These are phyloP conservation scores for Tetrapisispora arboricola DNA, from an alignment of 805 yeast genomes.

Conservation along the genomic window DNA sequence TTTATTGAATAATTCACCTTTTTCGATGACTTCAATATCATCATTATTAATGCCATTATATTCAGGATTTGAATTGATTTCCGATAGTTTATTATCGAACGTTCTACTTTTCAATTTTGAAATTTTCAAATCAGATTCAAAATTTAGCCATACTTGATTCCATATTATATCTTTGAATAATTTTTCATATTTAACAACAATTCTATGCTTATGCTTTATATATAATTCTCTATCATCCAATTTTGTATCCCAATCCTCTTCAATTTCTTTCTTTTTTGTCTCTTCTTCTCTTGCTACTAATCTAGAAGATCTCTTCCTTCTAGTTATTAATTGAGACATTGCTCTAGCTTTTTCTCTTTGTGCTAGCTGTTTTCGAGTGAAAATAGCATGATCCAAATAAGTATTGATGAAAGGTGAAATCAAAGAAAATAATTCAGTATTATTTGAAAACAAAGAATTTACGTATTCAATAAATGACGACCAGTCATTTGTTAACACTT, in stretches of 20 bases:
- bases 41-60: neutral
- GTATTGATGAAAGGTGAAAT: conserved; percentile 9
- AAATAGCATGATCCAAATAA: conserved; percentile 18
- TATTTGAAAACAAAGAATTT: conserved; percentile 5
- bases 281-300: conserved; percentile 61
- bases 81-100: neutral
- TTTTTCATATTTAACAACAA: conserved; percentile 17
- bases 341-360: conserved; percentile 54
- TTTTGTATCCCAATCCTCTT: conserved; percentile 29
- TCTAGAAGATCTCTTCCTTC: conserved; percentile 67
- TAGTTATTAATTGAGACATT: conserved; percentile 50
- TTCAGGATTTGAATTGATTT: neutral
- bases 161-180: conserved; percentile 23
- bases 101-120: conserved; percentile 13
- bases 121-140: conserved; percentile 20
- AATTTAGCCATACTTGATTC: conserved; percentile 23
- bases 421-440: conserved; percentile 7
- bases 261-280: conserved; percentile 35
- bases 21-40: conserved; percentile 3
- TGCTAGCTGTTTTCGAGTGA: conserved; percentile 17
- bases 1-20: conserved; percentile 1
- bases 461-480: conserved; percentile 15
- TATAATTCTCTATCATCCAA: conserved; percentile 28
- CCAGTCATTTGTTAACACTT: conserved; percentile 22
- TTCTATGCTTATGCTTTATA: conserved; percentile 19